Conservation (phyloP, 768 basidiomycete genomes). For the Trametes cinnabarina region DNA sequence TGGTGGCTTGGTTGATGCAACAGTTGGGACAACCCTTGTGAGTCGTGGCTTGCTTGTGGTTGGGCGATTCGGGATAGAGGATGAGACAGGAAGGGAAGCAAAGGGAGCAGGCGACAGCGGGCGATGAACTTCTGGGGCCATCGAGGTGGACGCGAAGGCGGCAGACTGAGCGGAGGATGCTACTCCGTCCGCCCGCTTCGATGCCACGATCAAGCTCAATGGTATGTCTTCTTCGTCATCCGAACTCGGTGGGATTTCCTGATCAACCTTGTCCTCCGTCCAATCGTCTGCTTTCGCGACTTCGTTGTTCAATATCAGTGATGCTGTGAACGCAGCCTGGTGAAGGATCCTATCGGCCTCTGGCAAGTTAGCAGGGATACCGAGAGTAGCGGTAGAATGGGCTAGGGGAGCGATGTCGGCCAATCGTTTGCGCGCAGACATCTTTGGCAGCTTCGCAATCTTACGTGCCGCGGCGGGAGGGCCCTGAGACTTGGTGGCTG, state of each 20-base stretch:
- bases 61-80: too few relatives aligned
- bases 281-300: not conserved
- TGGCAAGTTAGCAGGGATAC: not conserved
- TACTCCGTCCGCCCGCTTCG: not conserved
- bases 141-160: too few relatives aligned
- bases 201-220: not conserved
- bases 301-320: not conserved
- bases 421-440: not conserved
- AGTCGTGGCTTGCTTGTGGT: too few relatives aligned
- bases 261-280: not conserved
- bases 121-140: not conserved
- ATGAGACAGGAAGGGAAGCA: too few relatives aligned
- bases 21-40: not conserved
- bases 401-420: not conserved
- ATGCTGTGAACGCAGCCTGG: conserved; percentile 11
- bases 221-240: conserved; percentile 15
- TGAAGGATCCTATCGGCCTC: conserved; percentile 18
- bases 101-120: too few relatives aligned
- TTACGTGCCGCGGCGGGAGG: not conserved
- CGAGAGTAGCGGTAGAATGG: not conserved
- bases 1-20: conserved; percentile 13
- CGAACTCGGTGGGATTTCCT: not conserved
- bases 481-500: not conserved
- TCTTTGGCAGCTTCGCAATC: not conserved
- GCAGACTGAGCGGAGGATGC: not conserved